phyloP scores from a whole-genome alignment of 768 basidiomycete species.

The Pholiota conissans region DNA sequence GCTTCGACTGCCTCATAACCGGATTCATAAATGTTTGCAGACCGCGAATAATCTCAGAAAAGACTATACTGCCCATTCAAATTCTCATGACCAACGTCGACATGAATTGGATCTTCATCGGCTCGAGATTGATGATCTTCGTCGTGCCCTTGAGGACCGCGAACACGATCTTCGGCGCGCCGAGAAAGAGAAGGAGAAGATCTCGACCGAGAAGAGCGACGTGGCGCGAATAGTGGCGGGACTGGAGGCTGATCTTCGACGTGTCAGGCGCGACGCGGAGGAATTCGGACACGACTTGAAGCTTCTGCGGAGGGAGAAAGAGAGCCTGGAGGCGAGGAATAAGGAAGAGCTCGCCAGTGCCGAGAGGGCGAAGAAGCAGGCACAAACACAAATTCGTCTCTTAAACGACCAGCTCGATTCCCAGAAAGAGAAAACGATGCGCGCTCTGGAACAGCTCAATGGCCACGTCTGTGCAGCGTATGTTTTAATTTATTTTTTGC shows the following conservation, averaged over 20 bases:
- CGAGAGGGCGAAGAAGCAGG: conserved; percentile 69
- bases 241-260: conserved; percentile 72
- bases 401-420: conserved; percentile 65
- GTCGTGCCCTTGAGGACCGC: conserved; percentile 60
- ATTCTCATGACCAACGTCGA: conserved; percentile 68
- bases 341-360: conserved; percentile 54
- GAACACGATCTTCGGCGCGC: conserved; percentile 61
- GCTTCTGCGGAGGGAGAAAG: conserved; percentile 64
- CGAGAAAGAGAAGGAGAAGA: conserved; percentile 63
- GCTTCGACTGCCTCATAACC: not conserved
- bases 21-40: conserved; percentile 32
- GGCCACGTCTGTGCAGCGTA: conserved; percentile 63
- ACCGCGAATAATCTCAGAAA: conserved; percentile 51
- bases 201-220: conserved; percentile 61
- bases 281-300: conserved; percentile 78
- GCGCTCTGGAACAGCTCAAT: conserved; percentile 45
- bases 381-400: conserved; percentile 62
- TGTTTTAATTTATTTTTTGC: conserved; percentile 29
- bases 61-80: conserved; percentile 60
- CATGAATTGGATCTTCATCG: conserved; percentile 73
- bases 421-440: conserved; percentile 48
- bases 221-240: conserved; percentile 64
- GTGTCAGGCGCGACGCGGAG: conserved; percentile 76
- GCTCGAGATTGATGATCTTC: conserved; percentile 77
- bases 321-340: conserved; percentile 53